These are phyloP conservation scores for Irpex lacteus DNA, from an alignment of 1,284 basidiomycete genomes.

Conservation along the genomic window DNA sequence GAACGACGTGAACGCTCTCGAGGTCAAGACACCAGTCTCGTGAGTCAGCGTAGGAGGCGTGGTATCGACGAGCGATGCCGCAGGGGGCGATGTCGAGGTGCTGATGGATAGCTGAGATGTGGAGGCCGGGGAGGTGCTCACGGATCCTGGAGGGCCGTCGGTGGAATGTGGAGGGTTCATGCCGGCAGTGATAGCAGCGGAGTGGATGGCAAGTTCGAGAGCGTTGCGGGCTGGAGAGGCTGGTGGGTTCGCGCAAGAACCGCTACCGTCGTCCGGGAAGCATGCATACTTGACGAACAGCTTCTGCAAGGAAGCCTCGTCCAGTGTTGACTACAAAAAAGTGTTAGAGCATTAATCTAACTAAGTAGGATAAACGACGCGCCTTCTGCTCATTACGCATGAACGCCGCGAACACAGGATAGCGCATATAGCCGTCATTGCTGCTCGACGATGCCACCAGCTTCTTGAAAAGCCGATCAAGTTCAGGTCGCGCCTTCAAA, in stretches of 20 bases:
- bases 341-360: no score
- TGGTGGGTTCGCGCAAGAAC: constrained; percentile 6
- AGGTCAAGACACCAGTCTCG: constrained; percentile 40
- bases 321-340: constrained; percentile 43
- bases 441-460: constrained; percentile 39
- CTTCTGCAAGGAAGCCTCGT: constrained; percentile 41
- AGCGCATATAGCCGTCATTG: constrained; percentile 45
- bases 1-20: constrained; percentile 73
- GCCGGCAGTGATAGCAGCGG: constrained; percentile 10
- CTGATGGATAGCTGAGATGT: constrained; percentile 15
- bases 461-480: constrained; percentile 66
- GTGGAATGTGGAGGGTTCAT: background rate
- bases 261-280: constrained; percentile 15
- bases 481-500: constrained; percentile 80
- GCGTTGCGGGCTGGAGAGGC: constrained; percentile 26
- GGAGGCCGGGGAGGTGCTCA: constrained; percentile 1
- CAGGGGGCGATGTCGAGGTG: constrained; percentile 21
- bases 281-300: constrained; percentile 58
- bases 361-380: no score
- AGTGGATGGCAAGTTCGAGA: constrained; percentile 17
- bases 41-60: constrained; percentile 13
- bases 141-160: background rate
- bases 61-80: background rate
- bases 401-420: constrained; percentile 60
- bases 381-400: constrained; percentile 71